Evolutionary conservation across 495 filamentous ascomycete genomes (phyloP).

Genomic region (Extremus antarcticus): DNA sequence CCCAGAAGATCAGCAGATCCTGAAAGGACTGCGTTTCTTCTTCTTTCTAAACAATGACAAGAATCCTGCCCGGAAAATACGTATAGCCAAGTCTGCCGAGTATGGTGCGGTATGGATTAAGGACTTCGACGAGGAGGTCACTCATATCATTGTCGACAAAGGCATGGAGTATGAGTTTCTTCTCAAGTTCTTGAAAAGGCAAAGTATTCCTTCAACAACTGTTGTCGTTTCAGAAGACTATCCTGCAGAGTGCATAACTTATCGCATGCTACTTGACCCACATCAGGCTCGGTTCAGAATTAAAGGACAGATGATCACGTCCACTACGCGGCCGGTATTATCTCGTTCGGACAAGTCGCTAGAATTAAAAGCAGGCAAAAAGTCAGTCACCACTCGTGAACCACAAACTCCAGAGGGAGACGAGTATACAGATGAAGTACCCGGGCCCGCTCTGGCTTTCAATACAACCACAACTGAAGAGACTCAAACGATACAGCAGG

Average conservation of each 20-base stretch:
- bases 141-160: conserved; percentile 73
- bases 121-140: conserved; percentile 40
- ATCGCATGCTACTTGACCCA: conserved; percentile 45
- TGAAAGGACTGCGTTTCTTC: conserved; percentile 43
- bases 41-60: conserved; percentile 77
- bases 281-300: conserved; percentile 45
- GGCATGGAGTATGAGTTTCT: conserved; percentile 54
- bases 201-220: conserved; percentile 40
- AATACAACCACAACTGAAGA: not conserved
- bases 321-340: conserved; percentile 1
- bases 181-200: conserved; percentile 44
- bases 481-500: not conserved
- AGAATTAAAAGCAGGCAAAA: conserved; percentile 20
- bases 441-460: not conserved
- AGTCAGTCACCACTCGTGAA: conserved; percentile 9
- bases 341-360: conserved; percentile 15
- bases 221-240: conserved; percentile 67
- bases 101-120: conserved; percentile 60
- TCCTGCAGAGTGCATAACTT: conserved; percentile 65
- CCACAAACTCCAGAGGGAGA: conserved; percentile 18
- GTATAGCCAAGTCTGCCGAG: conserved; percentile 64
- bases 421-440: conserved; percentile 4
- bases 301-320: conserved; percentile 4
- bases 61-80: conserved; percentile 49
- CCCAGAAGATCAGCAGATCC: conserved; percentile 52